Conservation (phyloP, 1,284 basidiomycete genomes). For the Schizopora paradoxa region DNA sequence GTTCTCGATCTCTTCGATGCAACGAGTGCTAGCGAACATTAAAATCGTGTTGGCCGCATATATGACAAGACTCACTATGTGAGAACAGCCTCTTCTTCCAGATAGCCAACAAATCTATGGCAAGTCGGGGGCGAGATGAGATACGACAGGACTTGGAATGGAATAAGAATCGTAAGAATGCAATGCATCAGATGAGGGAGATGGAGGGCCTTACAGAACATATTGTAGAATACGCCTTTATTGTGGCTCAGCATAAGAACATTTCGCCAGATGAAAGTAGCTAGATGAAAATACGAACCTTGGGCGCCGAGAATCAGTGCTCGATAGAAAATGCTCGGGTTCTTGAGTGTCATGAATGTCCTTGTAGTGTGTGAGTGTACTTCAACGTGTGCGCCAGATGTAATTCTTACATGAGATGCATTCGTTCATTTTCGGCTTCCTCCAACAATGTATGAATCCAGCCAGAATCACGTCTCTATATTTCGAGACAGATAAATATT, state of each 20-base stretch:
- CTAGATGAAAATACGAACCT: slow-evolving; percentile 20
- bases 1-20: slow-evolving; percentile 80
- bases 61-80: slow-evolving; percentile 64
- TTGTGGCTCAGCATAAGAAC: no score
- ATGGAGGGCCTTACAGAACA: slow-evolving; percentile 62
- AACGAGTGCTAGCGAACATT: slow-evolving; percentile 53
- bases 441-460: slow-evolving; percentile 85
- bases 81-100: slow-evolving; percentile 92
- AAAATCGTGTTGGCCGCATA: slow-evolving; percentile 20
- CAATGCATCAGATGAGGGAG: slow-evolving; percentile 16
- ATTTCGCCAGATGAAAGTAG: background rate
- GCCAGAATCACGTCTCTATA: slow-evolving; percentile 79
- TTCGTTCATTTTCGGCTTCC: slow-evolving; percentile 94
- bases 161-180: slow-evolving; percentile 6
- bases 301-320: slow-evolving; percentile 82
- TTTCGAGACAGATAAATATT: slow-evolving; percentile 13
- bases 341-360: slow-evolving; percentile 84
- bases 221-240: slow-evolving; percentile 78
- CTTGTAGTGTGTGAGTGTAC: slow-evolving; percentile 34
- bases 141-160: slow-evolving; percentile 65
- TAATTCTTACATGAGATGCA: slow-evolving; percentile 76
- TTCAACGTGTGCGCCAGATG: slow-evolving; percentile 17
- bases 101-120: slow-evolving; percentile 91
- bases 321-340: slow-evolving; percentile 78
- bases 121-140: slow-evolving; percentile 77